phyloP scores from a whole-genome alignment of 2,329 filamentous ascomycete species.

The Tolypocladium endophyticum region DNA sequence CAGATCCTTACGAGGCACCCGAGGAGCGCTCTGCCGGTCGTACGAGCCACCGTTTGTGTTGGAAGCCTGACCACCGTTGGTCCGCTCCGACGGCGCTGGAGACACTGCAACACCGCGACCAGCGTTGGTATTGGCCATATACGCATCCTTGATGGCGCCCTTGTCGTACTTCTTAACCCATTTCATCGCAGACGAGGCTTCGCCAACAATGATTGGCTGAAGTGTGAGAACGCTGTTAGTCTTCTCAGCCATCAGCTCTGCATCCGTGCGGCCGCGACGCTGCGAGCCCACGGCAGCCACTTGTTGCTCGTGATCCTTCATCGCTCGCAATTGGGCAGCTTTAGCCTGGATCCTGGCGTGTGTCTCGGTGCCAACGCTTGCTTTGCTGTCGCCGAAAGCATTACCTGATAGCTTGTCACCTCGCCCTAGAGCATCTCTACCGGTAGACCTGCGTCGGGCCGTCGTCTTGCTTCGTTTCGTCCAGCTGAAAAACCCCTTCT shows the following conservation, averaged over 20 bases:
- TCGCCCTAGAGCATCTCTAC: slow-evolving; percentile 46
- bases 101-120: slow-evolving; percentile 49
- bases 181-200: slow-evolving; percentile 89
- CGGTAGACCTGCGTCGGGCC: slow-evolving; percentile 59
- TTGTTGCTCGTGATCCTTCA: slow-evolving; percentile 49
- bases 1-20: slow-evolving; percentile 30
- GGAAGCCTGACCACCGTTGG: slow-evolving; percentile 12
- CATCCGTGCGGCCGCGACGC: slow-evolving; percentile 45
- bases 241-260: slow-evolving; percentile 52
- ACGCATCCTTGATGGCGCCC: slow-evolving; percentile 73
- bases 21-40: slow-evolving; percentile 15
- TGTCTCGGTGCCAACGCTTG: slow-evolving; percentile 79
- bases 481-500: slow-evolving; percentile 89
- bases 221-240: slow-evolving; percentile 85
- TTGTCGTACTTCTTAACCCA: slow-evolving; percentile 96
- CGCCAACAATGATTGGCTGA: slow-evolving; percentile 72
- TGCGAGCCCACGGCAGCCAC: slow-evolving; percentile 27
- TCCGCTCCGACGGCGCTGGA: slow-evolving; percentile 22
- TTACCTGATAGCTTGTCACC: slow-evolving; percentile 30
- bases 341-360: slow-evolving; percentile 90
- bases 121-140: slow-evolving; percentile 62
- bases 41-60: background rate
- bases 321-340: slow-evolving; percentile 69
- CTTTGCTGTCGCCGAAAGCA: slow-evolving; percentile 53
- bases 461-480: slow-evolving; percentile 56